Evolutionary conservation across 2,329 filamentous ascomycete species (phyloP), one percentile per base, ranked within the genome.

Genomic region (Colletotrichum tofieldiae): DNA sequence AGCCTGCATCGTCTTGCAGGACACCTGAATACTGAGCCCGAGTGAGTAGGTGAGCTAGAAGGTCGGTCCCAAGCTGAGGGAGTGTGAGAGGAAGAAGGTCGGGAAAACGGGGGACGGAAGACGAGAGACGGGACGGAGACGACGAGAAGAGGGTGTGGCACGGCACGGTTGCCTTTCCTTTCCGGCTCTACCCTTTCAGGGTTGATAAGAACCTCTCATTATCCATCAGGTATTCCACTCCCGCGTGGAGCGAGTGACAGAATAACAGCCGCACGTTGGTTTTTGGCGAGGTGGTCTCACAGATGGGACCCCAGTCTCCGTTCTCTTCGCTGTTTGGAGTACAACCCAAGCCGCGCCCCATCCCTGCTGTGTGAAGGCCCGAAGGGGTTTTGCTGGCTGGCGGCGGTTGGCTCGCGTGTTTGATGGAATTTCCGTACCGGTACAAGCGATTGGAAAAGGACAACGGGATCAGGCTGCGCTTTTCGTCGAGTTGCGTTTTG

Each of bases 61-160:
- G 43, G 54, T 41, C 55, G 41, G 37, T 61, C 43, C 35, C 43
- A 59, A 45, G 62, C 37, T 64, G 52, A 61, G 29, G 41, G n/a
- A 60, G 60, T 65, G 69, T 41, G 49, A 41, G 37, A 55, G 43
- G 65, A 43, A 49, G 55, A 55, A 67, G 61, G 58, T 37, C 67
- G 52, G 47, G 43, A 59, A 59, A 52, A 66, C 61, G 61, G 43
- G 54, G 51, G 43, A 59, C 32, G 47, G 23, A n/a, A 52, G 66
- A 58, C 52, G 47, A 55, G 61, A 55, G 16, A 32, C 52, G 55
- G 43, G 29, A 54, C 52, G 60, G 59, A 69, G 54, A 72, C 47
- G n/a, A 62, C 45, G 55, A 68, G 37, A 62, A 64, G 61, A 65
- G 65, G 70, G 70, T 68, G 70, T 72, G 66, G 66, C 52, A 64